Conservation (phyloP, 2,329 filamentous ascomycete genomes). For the Lomentospora prolificans region DNA sequence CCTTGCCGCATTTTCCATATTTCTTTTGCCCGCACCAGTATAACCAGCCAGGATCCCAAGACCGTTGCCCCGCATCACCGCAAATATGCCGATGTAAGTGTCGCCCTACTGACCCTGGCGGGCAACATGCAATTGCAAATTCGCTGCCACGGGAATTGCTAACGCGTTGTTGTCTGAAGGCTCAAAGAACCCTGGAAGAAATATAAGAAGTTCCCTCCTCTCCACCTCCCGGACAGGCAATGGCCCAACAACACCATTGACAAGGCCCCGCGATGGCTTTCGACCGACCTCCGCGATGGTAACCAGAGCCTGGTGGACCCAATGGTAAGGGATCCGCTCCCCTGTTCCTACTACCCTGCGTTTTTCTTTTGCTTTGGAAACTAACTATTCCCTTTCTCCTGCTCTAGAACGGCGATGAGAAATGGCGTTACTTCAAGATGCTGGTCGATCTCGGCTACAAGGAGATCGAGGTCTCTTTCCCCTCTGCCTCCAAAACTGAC, state of each 20-base stretch:
- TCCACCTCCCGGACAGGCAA: conserved; percentile 61
- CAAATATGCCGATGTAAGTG: not conserved
- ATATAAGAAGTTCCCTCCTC: conserved; percentile 60
- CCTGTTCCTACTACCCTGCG: not conserved
- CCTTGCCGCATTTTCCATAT: too few relatives aligned
- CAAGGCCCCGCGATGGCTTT: conserved; percentile 84
- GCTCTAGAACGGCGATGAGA: conserved; percentile 77
- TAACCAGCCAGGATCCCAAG: not conserved
- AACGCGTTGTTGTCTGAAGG: conserved; percentile 24
- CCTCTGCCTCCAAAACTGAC: conserved; percentile 87
- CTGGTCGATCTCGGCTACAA: conserved; percentile 88
- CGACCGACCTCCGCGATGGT: conserved; percentile 80
- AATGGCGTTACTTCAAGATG: conserved; percentile 93
- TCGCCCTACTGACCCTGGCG: not conserved
- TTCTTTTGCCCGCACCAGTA: not conserved
- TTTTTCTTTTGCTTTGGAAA: not conserved
- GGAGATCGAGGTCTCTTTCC: conserved; percentile 95
- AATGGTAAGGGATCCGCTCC: conserved; percentile 52
- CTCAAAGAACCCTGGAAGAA: conserved; percentile 69
- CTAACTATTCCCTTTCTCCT: not conserved
- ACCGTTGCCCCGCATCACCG: not conserved
- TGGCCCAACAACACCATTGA: conserved; percentile 77
- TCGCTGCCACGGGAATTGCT: too few relatives aligned
- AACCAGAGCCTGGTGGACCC: conserved; percentile 91
- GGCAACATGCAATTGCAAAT: conserved; percentile 17